Conservation (phyloP, 1,284 basidiomycete genomes). For the Puccinia coronata region DNA sequence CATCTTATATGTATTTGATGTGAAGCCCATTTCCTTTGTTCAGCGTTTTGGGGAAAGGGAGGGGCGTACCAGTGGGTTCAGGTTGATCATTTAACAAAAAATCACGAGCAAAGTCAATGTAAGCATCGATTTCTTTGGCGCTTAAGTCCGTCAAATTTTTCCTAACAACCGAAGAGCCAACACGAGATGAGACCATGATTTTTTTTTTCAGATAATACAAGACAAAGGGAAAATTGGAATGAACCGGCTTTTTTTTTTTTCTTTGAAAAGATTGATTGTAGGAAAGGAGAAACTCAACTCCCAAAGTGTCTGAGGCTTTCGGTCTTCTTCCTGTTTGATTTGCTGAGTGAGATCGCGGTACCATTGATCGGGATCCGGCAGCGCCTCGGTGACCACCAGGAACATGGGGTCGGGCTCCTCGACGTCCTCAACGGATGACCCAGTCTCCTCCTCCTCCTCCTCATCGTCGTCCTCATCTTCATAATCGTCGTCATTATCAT, state of each 20-base stretch:
- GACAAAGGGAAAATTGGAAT: neutral
- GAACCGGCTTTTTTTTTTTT: too few species aligned
- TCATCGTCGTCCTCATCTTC: too few species aligned
- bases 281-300: slow-evolving; percentile 17
- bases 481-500: neutral
- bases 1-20: neutral
- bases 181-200: neutral
- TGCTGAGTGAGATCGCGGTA: slow-evolving; percentile 1
- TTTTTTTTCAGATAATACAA: neutral
- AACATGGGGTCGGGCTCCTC: neutral
- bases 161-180: neutral
- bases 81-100: slow-evolving; percentile 36
- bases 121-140: slow-evolving; percentile 13
- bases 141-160: slow-evolving; percentile 16
- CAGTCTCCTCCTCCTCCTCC: too few species aligned
- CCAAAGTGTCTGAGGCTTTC: slow-evolving; percentile 34
- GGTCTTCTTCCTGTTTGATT: slow-evolving; percentile 11
- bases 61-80: slow-evolving; percentile 17
- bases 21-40: neutral
- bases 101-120: slow-evolving; percentile 9
- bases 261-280: too few species aligned
- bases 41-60: too few species aligned
- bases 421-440: neutral
- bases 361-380: neutral
- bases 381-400: neutral